Evolutionary conservation across 2,329 filamentous ascomycete genomes (phyloP).

Genomic region (Trichoderma simmonsii): DNA sequence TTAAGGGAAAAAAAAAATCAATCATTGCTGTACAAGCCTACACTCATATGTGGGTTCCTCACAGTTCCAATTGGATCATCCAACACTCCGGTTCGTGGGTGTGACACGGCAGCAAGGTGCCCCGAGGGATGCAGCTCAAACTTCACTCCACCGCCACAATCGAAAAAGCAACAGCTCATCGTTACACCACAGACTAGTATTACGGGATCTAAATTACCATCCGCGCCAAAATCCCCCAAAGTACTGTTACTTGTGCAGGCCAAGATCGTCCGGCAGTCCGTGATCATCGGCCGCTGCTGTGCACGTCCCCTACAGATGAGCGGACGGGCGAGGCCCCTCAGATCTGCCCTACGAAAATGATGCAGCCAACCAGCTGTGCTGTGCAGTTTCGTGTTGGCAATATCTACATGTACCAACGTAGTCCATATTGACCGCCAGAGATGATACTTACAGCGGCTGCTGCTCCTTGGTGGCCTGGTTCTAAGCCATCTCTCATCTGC

Average conservation of each 20-base stretch:
- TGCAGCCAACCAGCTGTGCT: background rate
- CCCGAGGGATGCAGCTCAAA: background rate
- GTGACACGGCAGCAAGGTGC: background rate
- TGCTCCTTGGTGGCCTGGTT: background rate
- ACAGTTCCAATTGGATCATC: background rate
- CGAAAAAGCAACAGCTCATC: background rate
- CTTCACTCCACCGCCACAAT: background rate
- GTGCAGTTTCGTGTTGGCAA: background rate
- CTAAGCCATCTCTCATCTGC: background rate
- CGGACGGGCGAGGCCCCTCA: background rate
- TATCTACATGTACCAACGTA: background rate
- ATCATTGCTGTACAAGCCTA: background rate
- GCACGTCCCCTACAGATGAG: background rate
- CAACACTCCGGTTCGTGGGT: background rate
- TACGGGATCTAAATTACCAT: conserved; percentile 11
- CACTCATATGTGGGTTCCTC: background rate
- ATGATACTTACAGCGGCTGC: background rate
- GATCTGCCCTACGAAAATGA: background rate
- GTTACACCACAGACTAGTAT: background rate
- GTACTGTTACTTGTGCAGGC: background rate
- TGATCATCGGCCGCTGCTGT: background rate
- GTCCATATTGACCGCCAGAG: background rate
- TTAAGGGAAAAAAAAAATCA: background rate
- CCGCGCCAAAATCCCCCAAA: background rate
- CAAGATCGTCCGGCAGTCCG: conserved; percentile 7